Percentiles rank a stretch among this genome's conserved stretches.
Conservation (phyloP, 169 alveolate species). For the Hepatocystis sp. region DNA sequence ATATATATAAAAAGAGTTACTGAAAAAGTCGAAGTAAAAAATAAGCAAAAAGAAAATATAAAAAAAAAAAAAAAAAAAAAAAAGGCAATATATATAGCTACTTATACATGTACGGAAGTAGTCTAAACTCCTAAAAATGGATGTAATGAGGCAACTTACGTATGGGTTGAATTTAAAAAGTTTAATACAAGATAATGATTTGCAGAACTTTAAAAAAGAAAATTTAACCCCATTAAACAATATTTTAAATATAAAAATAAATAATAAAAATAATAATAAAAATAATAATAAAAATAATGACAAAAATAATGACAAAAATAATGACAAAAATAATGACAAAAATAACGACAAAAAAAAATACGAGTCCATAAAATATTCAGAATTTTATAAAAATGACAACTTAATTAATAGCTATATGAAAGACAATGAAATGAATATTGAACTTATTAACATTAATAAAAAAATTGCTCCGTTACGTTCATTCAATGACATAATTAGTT, state of each 20-base stretch:
- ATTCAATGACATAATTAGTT: conserved; percentile 34
- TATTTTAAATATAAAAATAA: conserved; percentile 15
- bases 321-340: conserved; percentile 2
- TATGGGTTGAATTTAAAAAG: conserved; percentile 43
- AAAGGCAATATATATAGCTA: too few relatives aligned
- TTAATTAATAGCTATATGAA: conserved; percentile 34
- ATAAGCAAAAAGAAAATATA: too few relatives aligned
- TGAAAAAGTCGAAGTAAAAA: too few relatives aligned
- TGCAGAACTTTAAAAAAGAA: conserved; percentile 48
- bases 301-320: background rate
- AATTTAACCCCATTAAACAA: conserved; percentile 65
- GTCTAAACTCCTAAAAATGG: too few relatives aligned
- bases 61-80: too few relatives aligned
- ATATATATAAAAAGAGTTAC: background rate
- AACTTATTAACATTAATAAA: conserved; percentile 15
- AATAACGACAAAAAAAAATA: background rate
- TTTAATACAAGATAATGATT: conserved; percentile 11
- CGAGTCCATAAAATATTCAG: conserved; percentile 6
- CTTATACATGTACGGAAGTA: too few relatives aligned
- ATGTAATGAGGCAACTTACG: conserved; percentile 30
- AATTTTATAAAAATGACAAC: conserved; percentile 14
- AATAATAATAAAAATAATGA: too few relatives aligned
- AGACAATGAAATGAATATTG: conserved; percentile 54
- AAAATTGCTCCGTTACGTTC: conserved; percentile 41
- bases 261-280: too few relatives aligned